Conservation (phyloP, 2,329 filamentous ascomycete genomes). For the Tolypocladium pustulatum region DNA sequence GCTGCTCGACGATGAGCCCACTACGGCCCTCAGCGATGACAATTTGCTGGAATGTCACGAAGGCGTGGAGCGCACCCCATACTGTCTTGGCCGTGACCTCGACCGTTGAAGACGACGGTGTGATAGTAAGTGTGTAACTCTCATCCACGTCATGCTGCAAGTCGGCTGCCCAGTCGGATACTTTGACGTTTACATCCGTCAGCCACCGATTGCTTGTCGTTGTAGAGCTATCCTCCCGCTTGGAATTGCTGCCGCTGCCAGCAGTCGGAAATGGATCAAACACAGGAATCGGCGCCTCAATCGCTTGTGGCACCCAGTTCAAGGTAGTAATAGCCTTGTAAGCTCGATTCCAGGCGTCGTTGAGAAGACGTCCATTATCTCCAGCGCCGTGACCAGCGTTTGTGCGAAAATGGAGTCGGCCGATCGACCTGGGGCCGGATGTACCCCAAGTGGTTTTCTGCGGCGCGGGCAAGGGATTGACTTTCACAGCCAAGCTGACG, state of each 20-base stretch:
- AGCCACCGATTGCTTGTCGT: conserved; percentile 16
- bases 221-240: conserved; percentile 10
- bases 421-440: conserved; percentile 11
- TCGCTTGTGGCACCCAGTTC: conserved; percentile 42
- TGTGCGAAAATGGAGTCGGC: conserved; percentile 6
- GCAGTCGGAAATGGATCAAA: conserved; percentile 41
- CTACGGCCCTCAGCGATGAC: conserved; percentile 35
- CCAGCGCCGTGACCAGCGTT: conserved; percentile 7
- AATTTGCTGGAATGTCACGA: conserved; percentile 47
- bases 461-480: conserved; percentile 16
- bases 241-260: conserved; percentile 12
- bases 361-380: conserved; percentile 19
- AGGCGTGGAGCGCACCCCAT: conserved; percentile 44
- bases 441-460: conserved; percentile 14
- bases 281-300: conserved; percentile 37
- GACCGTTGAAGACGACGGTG: conserved; percentile 25
- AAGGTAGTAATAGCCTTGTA: conserved; percentile 34
- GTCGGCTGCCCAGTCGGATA: conserved; percentile 32
- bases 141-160: conserved; percentile 46
- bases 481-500: conserved; percentile 10
- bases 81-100: conserved; percentile 37
- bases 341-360: conserved; percentile 38
- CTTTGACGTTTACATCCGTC: conserved; percentile 31
- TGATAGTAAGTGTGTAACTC: conserved; percentile 39
- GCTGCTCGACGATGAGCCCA: conserved; percentile 38